Percentiles rank a stretch among this genome's conserved stretches.
These are phyloP conservation scores for Eucalyptus pumila DNA, from an alignment of 345 rosid genomes.

Conservation along the genomic window DNA sequence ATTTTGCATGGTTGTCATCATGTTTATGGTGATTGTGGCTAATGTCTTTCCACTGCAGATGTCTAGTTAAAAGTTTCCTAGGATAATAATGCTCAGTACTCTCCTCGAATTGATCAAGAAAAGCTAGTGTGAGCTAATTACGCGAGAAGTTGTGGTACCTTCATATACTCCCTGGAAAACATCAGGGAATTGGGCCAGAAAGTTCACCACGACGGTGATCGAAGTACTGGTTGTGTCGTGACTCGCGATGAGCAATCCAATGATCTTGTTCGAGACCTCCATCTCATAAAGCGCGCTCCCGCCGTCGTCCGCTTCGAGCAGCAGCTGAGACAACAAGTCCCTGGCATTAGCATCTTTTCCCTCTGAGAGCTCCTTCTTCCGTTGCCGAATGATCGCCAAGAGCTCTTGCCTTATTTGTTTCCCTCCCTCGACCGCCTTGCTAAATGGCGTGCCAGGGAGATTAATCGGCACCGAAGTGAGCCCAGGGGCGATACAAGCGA, in stretches of 20 bases:
- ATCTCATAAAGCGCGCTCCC: background rate
- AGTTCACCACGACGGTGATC: background rate
- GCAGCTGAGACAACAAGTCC: background rate
- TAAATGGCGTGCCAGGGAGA: background rate
- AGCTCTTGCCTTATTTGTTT: background rate
- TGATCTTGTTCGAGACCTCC: background rate
- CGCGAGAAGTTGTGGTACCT: background rate
- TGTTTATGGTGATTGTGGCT: background rate
- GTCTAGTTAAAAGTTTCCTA: background rate
- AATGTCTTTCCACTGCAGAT: background rate
- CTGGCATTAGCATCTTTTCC: background rate
- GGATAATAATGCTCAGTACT: background rate
- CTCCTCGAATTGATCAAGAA: background rate
- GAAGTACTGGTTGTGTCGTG: background rate
- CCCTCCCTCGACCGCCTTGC: background rate
- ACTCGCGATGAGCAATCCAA: background rate
- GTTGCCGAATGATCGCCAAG: background rate
- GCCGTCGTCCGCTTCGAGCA: background rate
- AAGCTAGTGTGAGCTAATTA: background rate
- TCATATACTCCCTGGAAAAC: background rate
- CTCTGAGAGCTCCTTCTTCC: background rate
- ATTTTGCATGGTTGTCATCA: background rate
- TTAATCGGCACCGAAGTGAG: background rate
- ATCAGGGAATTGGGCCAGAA: background rate
- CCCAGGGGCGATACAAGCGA: background rate